Evolutionary conservation across 2,329 filamentous ascomycete genomes (phyloP).

Genomic region (Penicillium sp.): DNA sequence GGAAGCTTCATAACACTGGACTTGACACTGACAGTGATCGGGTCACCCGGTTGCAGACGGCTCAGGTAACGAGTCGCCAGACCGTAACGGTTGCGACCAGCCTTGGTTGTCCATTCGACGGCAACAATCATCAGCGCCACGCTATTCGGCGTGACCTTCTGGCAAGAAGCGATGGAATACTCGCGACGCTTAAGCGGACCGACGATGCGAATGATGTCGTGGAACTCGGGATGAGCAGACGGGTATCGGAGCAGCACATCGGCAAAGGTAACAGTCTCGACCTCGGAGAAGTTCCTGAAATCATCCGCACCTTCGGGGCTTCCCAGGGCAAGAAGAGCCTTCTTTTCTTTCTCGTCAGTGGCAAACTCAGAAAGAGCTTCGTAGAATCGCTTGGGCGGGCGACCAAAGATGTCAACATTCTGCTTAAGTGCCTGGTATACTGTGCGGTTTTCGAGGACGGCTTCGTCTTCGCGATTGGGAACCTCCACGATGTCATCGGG

Average conservation of each 20-base stretch:
- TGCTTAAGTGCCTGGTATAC: slow-evolving; percentile 87
- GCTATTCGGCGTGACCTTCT: slow-evolving; percentile 84
- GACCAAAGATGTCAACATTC: slow-evolving; percentile 94
- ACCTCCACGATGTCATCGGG: slow-evolving; percentile 83
- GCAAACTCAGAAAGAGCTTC: slow-evolving; percentile 84
- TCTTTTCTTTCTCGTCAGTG: slow-evolving; percentile 73
- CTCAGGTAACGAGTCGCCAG: slow-evolving; percentile 90
- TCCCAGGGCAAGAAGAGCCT: slow-evolving; percentile 68
- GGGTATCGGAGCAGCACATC: slow-evolving; percentile 85
- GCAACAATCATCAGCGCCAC: slow-evolving; percentile 96
- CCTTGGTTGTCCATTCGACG: slow-evolving; percentile 87
- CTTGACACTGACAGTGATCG: slow-evolving; percentile 90
- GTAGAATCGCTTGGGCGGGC: slow-evolving; percentile 96
- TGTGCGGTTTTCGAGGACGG: slow-evolving; percentile 76
- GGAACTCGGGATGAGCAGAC: slow-evolving; percentile 81
- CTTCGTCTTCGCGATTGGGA: slow-evolving; percentile 70
- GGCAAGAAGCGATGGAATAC: slow-evolving; percentile 97
- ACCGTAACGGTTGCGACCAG: slow-evolving; percentile 81
- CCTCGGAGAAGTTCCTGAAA: slow-evolving; percentile 86
- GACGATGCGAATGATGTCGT: slow-evolving; percentile 82
- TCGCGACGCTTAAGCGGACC: slow-evolving; percentile 90
- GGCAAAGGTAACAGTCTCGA: slow-evolving; percentile 85
- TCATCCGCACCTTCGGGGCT: slow-evolving; percentile 75
- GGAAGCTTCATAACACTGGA: slow-evolving; percentile 99
- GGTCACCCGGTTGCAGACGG: slow-evolving; percentile 64